phyloP scores from a whole-genome alignment of 2,329 filamentous ascomycete genomes.

The Aaosphaeria arxii region DNA sequence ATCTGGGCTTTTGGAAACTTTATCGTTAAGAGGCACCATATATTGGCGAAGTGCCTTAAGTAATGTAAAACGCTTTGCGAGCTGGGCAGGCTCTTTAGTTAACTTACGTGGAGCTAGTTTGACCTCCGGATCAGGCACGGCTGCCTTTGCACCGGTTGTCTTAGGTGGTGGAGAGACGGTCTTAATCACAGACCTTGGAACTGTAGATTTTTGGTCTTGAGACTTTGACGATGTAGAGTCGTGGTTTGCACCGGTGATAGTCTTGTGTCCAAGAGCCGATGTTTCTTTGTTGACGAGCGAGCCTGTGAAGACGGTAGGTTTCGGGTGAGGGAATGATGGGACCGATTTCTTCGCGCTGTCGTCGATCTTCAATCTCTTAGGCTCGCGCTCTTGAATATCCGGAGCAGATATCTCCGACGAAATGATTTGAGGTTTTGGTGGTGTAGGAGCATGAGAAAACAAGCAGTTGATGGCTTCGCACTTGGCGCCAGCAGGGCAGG shows the following conservation, averaged over 20 bases:
- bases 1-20: constrained; percentile 53
- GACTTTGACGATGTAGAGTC: constrained; percentile 1
- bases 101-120: constrained; percentile 66
- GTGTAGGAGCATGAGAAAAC: constrained; percentile 51
- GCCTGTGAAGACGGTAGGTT: constrained; percentile 13
- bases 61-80: constrained; percentile 28
- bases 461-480: constrained; percentile 58
- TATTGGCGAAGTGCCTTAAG: constrained; percentile 65
- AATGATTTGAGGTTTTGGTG: background rate
- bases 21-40: constrained; percentile 64
- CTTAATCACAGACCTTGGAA: constrained; percentile 22
- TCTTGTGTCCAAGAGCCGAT: background rate
- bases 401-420: constrained; percentile 1
- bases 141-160: constrained; percentile 6
- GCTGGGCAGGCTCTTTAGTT: constrained; percentile 45
- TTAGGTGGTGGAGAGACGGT: constrained; percentile 31
- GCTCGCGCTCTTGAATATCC: constrained; percentile 14
- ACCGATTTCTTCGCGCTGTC: constrained; percentile 9
- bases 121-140: constrained; percentile 42
- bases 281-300: too few species aligned
- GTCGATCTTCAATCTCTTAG: constrained; percentile 32
- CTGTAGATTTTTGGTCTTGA: background rate
- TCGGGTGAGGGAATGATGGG: background rate
- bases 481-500: constrained; percentile 49
- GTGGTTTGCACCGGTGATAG: background rate